Evolutionary conservation across 331 rosid species (phyloP).

Genomic region (Rhamnella rubrinervis): DNA sequence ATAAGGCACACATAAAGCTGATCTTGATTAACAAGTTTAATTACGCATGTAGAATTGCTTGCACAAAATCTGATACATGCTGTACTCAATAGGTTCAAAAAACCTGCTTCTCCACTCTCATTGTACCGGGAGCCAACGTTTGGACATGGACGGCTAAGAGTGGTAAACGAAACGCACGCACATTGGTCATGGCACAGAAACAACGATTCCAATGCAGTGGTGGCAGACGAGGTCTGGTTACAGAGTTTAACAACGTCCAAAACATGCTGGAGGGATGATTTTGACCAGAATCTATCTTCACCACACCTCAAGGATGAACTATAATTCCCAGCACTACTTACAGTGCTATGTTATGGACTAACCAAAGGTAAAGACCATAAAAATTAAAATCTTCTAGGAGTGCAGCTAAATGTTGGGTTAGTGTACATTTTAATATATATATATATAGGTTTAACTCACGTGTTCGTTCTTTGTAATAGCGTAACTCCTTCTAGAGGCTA

Average conservation of each 20-base stretch:
- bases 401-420: too few relatives aligned
- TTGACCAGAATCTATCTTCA: slow-evolving; percentile 8
- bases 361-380: too few relatives aligned
- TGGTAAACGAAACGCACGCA: slow-evolving; percentile 64
- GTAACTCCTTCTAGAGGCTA: too few relatives aligned
- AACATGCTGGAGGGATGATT: slow-evolving; percentile 26
- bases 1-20: too few relatives aligned
- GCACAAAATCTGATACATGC: background rate
- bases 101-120: slow-evolving; percentile 49
- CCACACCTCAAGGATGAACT: slow-evolving; percentile 39
- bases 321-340: background rate
- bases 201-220: slow-evolving; percentile 48
- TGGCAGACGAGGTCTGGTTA: slow-evolving; percentile 55
- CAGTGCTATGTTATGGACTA: too few relatives aligned
- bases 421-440: too few relatives aligned
- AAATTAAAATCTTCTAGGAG: too few relatives aligned
- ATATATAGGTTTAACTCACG: too few relatives aligned
- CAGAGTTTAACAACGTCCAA: slow-evolving; percentile 35
- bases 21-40: too few relatives aligned
- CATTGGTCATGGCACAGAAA: slow-evolving; percentile 85
- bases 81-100: slow-evolving; percentile 38
- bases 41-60: too few relatives aligned
- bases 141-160: slow-evolving; percentile 70
- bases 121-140: slow-evolving; percentile 71
- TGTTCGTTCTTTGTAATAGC: too few relatives aligned